Conservation (phyloP, 2,329 filamentous ascomycete species). For the Penicillium sp. region DNA sequence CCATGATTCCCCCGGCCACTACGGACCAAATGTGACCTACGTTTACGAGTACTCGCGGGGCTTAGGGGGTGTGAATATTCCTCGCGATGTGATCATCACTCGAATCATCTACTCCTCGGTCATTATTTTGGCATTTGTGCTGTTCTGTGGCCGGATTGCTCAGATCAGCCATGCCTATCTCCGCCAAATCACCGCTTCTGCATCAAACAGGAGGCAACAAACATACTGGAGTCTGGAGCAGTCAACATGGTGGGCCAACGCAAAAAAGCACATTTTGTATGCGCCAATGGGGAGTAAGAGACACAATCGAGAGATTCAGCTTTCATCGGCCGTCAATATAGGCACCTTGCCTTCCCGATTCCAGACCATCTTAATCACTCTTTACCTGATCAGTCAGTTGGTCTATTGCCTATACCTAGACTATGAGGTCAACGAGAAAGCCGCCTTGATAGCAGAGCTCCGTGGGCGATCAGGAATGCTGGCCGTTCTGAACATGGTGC, state of each 20-base stretch:
- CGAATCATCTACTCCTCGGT: slow-evolving; percentile 38
- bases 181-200: slow-evolving; percentile 40
- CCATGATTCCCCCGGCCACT: slow-evolving; percentile 23
- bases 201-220: slow-evolving; percentile 36
- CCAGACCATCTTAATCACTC: slow-evolving; percentile 61
- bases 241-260: slow-evolving; percentile 37
- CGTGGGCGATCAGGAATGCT: slow-evolving; percentile 80
- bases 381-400: slow-evolving; percentile 67
- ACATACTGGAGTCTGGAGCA: slow-evolving; percentile 44
- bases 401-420: slow-evolving; percentile 59
- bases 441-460: slow-evolving; percentile 68
- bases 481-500: slow-evolving; percentile 83
- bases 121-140: slow-evolving; percentile 29
- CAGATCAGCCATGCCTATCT: slow-evolving; percentile 44
- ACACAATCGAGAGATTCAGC: slow-evolving; percentile 68
- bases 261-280: slow-evolving; percentile 46
- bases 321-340: slow-evolving; percentile 62
- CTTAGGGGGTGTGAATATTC: slow-evolving; percentile 36
- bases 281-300: slow-evolving; percentile 67
- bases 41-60: slow-evolving; percentile 39
- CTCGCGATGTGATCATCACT: slow-evolving; percentile 36
- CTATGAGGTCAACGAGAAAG: slow-evolving; percentile 40
- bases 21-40: slow-evolving; percentile 36
- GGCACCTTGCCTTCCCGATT: slow-evolving; percentile 75
- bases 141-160: slow-evolving; percentile 39